Conservation (phyloP, 352 stramenopile genomes). For the Nothophytophthora sp. region DNA sequence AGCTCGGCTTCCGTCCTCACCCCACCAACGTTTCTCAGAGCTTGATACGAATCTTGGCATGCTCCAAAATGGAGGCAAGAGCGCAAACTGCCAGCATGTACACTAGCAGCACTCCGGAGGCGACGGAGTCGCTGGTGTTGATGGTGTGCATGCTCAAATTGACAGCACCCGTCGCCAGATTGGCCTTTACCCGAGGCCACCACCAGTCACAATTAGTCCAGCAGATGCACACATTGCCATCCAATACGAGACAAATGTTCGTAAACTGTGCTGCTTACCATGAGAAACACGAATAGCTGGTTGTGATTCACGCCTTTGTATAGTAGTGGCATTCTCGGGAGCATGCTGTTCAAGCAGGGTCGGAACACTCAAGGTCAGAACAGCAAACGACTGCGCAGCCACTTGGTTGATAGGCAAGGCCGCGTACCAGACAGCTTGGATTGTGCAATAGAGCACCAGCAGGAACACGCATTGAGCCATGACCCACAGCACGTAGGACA, state of each 20-base stretch:
- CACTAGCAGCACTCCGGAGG: conserved; percentile 42
- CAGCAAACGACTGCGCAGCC: background rate
- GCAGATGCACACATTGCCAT: background rate
- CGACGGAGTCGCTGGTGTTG: conserved; percentile 40
- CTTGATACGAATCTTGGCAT: conserved; percentile 65
- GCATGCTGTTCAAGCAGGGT: conserved; percentile 55
- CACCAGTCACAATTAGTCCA: background rate
- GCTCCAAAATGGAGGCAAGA: conserved; percentile 58
- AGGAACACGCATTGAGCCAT: conserved; percentile 65
- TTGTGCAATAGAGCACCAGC: conserved; percentile 50
- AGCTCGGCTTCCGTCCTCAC: too few species aligned
- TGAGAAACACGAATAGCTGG: conserved; percentile 84
- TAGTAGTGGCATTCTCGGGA: conserved; percentile 62
- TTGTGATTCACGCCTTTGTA: conserved; percentile 80
- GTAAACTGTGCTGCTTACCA: conserved; percentile 32
- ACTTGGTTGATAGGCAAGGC: background rate
- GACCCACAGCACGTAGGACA: conserved; percentile 82
- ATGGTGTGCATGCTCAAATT: conserved; percentile 87
- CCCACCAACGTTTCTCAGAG: too few species aligned
- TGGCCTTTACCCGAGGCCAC: conserved; percentile 39
- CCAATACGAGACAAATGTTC: background rate
- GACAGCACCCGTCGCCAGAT: conserved; percentile 72
- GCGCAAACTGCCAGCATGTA: conserved; percentile 73
- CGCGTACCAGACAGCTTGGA: conserved; percentile 68
- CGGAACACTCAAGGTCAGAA: background rate